These are phyloP conservation scores for Physcomitrium patens DNA, from an alignment of 225 moss, liverwort and hornwort species.

Conservation along the genomic window DNA sequence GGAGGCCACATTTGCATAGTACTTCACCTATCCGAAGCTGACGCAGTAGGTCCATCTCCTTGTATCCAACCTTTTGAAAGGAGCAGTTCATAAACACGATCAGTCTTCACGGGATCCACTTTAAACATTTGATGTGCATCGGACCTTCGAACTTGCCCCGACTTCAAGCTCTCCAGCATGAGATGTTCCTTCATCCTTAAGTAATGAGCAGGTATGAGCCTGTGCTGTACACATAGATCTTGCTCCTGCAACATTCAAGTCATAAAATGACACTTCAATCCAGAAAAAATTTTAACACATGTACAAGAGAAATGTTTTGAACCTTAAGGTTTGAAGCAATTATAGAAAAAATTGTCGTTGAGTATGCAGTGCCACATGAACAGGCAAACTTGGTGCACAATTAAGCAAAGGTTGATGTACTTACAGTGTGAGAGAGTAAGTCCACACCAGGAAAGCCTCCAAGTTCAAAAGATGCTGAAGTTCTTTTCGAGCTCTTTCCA, in stretches of 20 bases:
- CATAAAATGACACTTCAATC: conserved; percentile 5
- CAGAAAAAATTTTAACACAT: background rate
- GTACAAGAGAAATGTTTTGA: background rate
- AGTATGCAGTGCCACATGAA: background rate
- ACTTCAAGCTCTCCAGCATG: conserved; percentile 70
- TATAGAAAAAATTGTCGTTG: background rate
- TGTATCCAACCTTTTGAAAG: conserved; percentile 90
- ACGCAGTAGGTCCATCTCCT: conserved; percentile 62
- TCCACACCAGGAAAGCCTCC: conserved; percentile 82
- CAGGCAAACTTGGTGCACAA: background rate
- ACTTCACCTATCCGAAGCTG: conserved; percentile 50
- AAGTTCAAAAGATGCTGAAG: conserved; percentile 61
- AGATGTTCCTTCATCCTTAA: conserved; percentile 93
- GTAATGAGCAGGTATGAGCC: conserved; percentile 81
- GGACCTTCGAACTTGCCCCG: conserved; percentile 74
- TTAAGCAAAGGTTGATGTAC: conserved; percentile 28
- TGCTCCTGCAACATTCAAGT: conserved; percentile 66
- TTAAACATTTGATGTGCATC: conserved; percentile 82
- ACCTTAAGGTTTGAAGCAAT: background rate
- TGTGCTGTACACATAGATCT: conserved; percentile 81
- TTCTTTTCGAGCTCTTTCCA: conserved; percentile 71
- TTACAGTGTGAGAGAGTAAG: conserved; percentile 77
- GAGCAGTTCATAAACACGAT: conserved; percentile 89
- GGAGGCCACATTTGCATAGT: conserved; percentile 30
- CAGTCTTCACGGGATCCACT: conserved; percentile 88